phyloP scores from a whole-genome alignment of 768 basidiomycete genomes.

The Mycena chlorophos region DNA sequence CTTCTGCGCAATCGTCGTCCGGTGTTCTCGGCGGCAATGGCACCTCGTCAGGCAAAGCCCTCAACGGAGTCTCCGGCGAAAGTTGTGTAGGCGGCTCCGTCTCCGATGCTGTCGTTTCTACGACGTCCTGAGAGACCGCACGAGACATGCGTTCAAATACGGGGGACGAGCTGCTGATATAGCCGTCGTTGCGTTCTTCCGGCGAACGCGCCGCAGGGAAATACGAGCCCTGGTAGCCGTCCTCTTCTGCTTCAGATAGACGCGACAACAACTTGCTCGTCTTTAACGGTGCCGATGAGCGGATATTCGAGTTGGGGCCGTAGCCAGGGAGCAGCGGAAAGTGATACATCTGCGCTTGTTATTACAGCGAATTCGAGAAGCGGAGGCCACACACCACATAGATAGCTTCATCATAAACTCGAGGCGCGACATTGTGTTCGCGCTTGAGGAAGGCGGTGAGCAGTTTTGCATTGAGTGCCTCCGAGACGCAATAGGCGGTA shows the following conservation, averaged over 20 bases:
- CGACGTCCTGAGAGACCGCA: slow-evolving; percentile 10
- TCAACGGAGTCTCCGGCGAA: neutral
- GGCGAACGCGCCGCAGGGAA: slow-evolving; percentile 48
- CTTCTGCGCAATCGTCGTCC: slow-evolving; percentile 66
- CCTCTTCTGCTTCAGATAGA: slow-evolving; percentile 86
- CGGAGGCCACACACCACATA: slow-evolving; percentile 69
- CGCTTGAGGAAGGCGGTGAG: slow-evolving; percentile 85
- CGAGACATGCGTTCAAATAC: slow-evolving; percentile 33
- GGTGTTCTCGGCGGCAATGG: slow-evolving; percentile 18
- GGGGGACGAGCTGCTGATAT: slow-evolving; percentile 56
- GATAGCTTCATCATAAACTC: slow-evolving; percentile 90
- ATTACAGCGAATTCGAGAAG: neutral
- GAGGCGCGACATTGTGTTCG: slow-evolving; percentile 86
- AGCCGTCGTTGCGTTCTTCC: slow-evolving; percentile 53
- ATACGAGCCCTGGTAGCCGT: slow-evolving; percentile 86
- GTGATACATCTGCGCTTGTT: slow-evolving; percentile 72
- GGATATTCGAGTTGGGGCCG: slow-evolving; percentile 76
- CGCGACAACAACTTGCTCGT: slow-evolving; percentile 60
- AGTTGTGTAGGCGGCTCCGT: slow-evolving; percentile 8
- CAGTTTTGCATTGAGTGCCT: slow-evolving; percentile 81
- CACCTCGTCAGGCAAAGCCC: neutral
- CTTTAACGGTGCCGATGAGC: slow-evolving; percentile 69
- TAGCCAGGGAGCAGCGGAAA: slow-evolving; percentile 91
- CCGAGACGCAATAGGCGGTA: slow-evolving; percentile 88
- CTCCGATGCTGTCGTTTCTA: slow-evolving; percentile 16